Conservation (phyloP, 176 grass and related monocot genomes). For the Oryza officinalis region DNA sequence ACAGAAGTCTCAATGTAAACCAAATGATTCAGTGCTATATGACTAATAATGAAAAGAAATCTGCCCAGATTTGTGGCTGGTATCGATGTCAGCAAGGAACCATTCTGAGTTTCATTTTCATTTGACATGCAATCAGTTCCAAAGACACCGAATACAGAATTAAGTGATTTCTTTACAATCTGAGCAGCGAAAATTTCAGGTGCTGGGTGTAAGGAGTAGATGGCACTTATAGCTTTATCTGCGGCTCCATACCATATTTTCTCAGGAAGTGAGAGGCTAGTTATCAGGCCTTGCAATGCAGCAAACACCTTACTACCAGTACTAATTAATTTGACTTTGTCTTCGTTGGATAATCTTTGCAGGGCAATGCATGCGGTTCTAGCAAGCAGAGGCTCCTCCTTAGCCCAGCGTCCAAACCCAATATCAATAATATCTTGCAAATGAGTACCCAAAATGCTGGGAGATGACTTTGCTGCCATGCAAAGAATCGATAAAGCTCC, state of each 20-base stretch:
- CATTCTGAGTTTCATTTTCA: slow-evolving; percentile 35
- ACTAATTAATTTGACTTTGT: slow-evolving; percentile 73
- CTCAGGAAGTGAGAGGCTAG: slow-evolving; percentile 69
- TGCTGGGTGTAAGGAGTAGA: slow-evolving; percentile 74
- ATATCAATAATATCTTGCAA: slow-evolving; percentile 96
- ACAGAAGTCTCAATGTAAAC: slow-evolving; percentile 87
- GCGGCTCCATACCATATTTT: slow-evolving; percentile 90
- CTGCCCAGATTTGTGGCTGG: slow-evolving; percentile 71
- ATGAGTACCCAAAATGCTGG: slow-evolving; percentile 69
- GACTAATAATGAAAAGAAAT: slow-evolving; percentile 87
- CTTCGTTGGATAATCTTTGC: slow-evolving; percentile 88
- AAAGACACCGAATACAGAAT: slow-evolving; percentile 54
- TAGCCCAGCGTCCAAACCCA: slow-evolving; percentile 95
- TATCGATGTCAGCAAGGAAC: slow-evolving; percentile 44
- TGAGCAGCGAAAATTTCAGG: slow-evolving; percentile 82
- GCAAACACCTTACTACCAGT: slow-evolving; percentile 60
- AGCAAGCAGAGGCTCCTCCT: slow-evolving; percentile 90
- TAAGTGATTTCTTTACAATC: slow-evolving; percentile 73
- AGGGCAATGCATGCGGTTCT: slow-evolving; percentile 87
- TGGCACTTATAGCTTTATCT: slow-evolving; percentile 80
- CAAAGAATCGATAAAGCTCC: slow-evolving; percentile 89
- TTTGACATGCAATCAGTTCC: slow-evolving; percentile 40
- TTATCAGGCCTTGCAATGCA: slow-evolving; percentile 65
- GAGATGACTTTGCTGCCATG: slow-evolving; percentile 91
- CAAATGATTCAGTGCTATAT: slow-evolving; percentile 90